Evolutionary conservation across 1,284 basidiomycete genomes (phyloP).

Genomic region (Marasmius sp.): DNA sequence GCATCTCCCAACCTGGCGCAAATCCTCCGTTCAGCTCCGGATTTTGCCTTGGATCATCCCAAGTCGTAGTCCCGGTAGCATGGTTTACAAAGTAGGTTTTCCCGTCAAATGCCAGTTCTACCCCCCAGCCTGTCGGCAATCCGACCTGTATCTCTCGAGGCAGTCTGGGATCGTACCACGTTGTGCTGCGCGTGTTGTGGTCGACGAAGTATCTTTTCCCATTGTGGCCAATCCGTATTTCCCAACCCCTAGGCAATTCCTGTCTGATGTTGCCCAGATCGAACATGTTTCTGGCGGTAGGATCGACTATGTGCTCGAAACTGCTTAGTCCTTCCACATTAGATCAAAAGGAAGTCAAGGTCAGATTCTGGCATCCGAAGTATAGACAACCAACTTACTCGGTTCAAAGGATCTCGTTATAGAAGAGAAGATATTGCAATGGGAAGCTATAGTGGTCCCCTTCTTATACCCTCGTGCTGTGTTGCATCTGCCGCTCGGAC

Average conservation of each 20-base stretch:
- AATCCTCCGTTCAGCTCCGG: not conserved
- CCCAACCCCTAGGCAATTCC: not conserved
- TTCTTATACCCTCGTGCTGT: no score
- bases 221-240: not conserved
- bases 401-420: no score
- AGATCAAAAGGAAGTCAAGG: no score
- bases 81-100: not conserved
- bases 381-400: no score
- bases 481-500: no score
- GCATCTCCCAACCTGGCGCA: not conserved
- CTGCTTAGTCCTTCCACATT: no score
- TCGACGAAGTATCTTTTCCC: not conserved
- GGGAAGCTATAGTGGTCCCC: no score
- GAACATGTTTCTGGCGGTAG: no score
- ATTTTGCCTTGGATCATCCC: not conserved
- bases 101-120: not conserved
- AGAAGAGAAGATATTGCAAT: no score
- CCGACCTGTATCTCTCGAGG: not conserved
- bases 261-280: not conserved
- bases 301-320: no score
- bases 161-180: not conserved
- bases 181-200: not conserved
- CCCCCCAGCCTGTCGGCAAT: not conserved
- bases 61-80: not conserved
- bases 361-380: no score